Evolutionary conservation across 2,329 filamentous ascomycete genomes (phyloP).

Genomic region (Rutstroemia sp.): DNA sequence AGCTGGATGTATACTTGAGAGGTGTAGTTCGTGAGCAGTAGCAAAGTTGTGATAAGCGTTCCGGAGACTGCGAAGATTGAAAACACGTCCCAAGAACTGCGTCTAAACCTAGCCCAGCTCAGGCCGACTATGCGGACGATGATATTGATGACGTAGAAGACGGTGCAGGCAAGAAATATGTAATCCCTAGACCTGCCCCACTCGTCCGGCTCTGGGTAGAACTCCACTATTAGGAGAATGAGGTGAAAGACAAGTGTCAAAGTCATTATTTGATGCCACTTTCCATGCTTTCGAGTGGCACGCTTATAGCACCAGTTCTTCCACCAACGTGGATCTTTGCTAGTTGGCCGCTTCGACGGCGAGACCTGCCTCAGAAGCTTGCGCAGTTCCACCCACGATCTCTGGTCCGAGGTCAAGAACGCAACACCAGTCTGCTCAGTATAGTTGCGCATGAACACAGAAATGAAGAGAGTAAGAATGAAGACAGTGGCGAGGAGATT

Average conservation of each 20-base stretch:
- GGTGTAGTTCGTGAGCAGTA: slow-evolving; percentile 56
- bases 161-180: slow-evolving; percentile 72
- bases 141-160: slow-evolving; percentile 79
- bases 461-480: slow-evolving; percentile 93
- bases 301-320: slow-evolving; percentile 92
- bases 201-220: slow-evolving; percentile 61
- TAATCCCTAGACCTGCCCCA: slow-evolving; percentile 68
- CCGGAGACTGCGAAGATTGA: slow-evolving; percentile 73
- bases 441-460: slow-evolving; percentile 99
- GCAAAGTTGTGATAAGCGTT: slow-evolving; percentile 72
- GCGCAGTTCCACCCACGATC: slow-evolving; percentile 90
- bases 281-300: slow-evolving; percentile 87
- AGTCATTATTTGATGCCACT: slow-evolving; percentile 83
- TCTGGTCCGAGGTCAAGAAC: slow-evolving; percentile 89
- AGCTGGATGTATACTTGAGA: slow-evolving; percentile 63
- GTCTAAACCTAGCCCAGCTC: slow-evolving; percentile 84
- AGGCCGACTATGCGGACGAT: slow-evolving; percentile 78
- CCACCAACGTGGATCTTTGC: slow-evolving; percentile 68
- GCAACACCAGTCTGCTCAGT: slow-evolving; percentile 97
- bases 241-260: slow-evolving; percentile 74
- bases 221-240: slow-evolving; percentile 77
- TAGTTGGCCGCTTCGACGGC: slow-evolving; percentile 84
- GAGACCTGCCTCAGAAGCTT: slow-evolving; percentile 90
- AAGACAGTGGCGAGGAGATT: slow-evolving; percentile 95
- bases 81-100: slow-evolving; percentile 93